These are phyloP conservation scores for Ensete ventricosum DNA, from an alignment of 176 grass and related monocot species.

Conservation along the genomic window DNA sequence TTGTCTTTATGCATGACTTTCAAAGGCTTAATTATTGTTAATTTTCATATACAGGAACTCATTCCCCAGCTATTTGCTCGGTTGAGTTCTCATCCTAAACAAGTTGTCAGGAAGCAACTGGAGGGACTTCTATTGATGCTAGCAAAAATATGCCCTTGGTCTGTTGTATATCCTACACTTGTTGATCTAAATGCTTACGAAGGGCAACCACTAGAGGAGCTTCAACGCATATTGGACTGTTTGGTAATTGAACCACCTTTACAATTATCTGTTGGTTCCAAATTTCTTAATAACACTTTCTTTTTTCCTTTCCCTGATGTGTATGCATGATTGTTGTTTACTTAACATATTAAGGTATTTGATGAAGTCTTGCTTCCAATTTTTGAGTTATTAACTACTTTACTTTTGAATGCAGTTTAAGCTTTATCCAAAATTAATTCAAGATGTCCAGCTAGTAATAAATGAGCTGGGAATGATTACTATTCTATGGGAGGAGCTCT, in stretches of 20 bases:
- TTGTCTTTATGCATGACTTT: conserved; percentile 14
- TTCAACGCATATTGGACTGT: conserved; percentile 67
- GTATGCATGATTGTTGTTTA: conserved; percentile 1
- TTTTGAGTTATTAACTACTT: background rate
- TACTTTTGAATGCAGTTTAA: conserved; percentile 39
- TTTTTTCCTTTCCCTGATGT: background rate
- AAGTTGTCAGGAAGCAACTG: conserved; percentile 68
- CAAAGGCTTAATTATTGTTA: conserved; percentile 18
- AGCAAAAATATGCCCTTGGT: conserved; percentile 73
- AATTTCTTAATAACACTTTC: background rate
- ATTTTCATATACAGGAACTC: conserved; percentile 55
- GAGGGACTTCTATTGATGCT: conserved; percentile 78
- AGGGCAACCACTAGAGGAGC: conserved; percentile 65
- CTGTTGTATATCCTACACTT: conserved; percentile 86
- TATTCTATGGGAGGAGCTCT: conserved; percentile 98
- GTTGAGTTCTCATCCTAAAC: conserved; percentile 84
- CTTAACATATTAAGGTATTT: background rate
- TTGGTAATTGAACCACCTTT: conserved; percentile 37
- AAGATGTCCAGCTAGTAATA: conserved; percentile 90
- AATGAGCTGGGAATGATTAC: conserved; percentile 91
- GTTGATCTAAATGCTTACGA: conserved; percentile 90
- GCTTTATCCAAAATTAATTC: conserved; percentile 79
- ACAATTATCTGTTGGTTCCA: background rate
- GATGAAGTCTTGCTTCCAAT: background rate
- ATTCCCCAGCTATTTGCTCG: conserved; percentile 96